phyloP scores from a whole-genome alignment of 2,329 filamentous ascomycete genomes.

The Endothia cerciana region DNA sequence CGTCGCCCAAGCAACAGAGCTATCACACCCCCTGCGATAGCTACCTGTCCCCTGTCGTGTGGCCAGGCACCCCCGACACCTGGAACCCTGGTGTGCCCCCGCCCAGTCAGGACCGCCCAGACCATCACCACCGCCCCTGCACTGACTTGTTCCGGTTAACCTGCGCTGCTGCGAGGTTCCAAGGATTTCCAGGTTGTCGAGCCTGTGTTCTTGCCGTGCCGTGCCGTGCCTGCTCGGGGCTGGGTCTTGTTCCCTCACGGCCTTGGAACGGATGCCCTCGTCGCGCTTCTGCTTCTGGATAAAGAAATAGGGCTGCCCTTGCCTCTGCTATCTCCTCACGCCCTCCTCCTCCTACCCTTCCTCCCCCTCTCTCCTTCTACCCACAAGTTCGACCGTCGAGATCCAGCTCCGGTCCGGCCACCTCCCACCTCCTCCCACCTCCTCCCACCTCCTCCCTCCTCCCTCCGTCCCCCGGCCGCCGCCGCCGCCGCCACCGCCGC shows the following conservation, averaged over 20 bases:
- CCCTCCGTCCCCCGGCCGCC: constrained; percentile 8
- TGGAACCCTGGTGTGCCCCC: neutral
- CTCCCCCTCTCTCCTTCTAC: neutral
- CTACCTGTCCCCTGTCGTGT: neutral
- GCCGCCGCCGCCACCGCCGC: constrained; percentile 21
- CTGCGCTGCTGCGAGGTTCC: too few species aligned
- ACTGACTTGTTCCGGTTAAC: too few species aligned
- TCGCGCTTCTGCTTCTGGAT: neutral
- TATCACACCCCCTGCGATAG: constrained; percentile 1
- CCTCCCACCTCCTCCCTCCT: constrained; percentile 11
- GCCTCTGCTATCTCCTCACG: constrained; percentile 5
- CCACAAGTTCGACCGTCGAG: constrained; percentile 26
- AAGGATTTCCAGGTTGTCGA: too few species aligned
- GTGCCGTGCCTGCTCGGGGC: too few species aligned
- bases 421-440: neutral
- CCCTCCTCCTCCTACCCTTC: constrained; percentile 4
- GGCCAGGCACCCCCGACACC: constrained; percentile 9
- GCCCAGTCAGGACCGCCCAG: neutral
- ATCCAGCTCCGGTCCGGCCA: constrained; percentile 14
- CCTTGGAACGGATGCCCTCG: neutral
- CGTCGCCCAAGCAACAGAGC: constrained; percentile 11
- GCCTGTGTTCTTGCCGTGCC: too few species aligned
- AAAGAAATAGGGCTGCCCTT: constrained; percentile 25
- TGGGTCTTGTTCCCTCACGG: neutral
- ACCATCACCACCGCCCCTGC: too few species aligned